A percentile compares a stretch with the other conserved stretches of the same genome.
Conservation (phyloP, 805 yeast genomes). For the Hanseniaspora pseudoguilliermondii region DNA sequence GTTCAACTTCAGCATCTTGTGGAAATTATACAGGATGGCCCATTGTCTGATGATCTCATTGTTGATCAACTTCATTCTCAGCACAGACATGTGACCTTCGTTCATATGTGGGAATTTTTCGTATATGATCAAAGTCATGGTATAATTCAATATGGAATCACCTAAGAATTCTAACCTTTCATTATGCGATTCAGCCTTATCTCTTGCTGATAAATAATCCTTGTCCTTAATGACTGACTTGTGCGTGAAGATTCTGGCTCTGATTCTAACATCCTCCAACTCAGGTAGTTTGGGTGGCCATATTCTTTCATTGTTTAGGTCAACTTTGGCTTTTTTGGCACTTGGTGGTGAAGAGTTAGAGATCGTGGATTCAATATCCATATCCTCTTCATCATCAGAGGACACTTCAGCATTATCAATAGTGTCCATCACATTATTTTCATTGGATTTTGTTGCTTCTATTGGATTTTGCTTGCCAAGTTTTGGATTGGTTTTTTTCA, state of each 20-base stretch:
- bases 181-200: constrained; percentile 52
- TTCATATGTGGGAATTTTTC: constrained; percentile 51
- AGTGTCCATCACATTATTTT: neutral
- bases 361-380: neutral
- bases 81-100: constrained; percentile 69
- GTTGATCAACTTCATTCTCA: constrained; percentile 59
- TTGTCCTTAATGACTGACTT: constrained; percentile 55
- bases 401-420: neutral
- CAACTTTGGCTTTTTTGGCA: constrained; percentile 12
- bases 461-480: neutral
- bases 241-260: constrained; percentile 68
- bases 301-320: constrained; percentile 12
- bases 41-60: constrained; percentile 62
- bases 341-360: constrained; percentile 14
- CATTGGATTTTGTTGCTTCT: neutral
- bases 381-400: constrained; percentile 13
- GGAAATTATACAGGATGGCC: constrained; percentile 56
- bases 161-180: constrained; percentile 87
- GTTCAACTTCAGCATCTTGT: constrained; percentile 40
- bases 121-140: constrained; percentile 58
- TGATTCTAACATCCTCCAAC: constrained; percentile 45
- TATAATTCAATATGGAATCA: constrained; percentile 65
- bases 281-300: constrained; percentile 63
- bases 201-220: constrained; percentile 42
- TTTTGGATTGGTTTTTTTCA: constrained; percentile 3